Conservation (phyloP, 2,329 filamentous ascomycete genomes). For the Ophiostoma sp. region DNA sequence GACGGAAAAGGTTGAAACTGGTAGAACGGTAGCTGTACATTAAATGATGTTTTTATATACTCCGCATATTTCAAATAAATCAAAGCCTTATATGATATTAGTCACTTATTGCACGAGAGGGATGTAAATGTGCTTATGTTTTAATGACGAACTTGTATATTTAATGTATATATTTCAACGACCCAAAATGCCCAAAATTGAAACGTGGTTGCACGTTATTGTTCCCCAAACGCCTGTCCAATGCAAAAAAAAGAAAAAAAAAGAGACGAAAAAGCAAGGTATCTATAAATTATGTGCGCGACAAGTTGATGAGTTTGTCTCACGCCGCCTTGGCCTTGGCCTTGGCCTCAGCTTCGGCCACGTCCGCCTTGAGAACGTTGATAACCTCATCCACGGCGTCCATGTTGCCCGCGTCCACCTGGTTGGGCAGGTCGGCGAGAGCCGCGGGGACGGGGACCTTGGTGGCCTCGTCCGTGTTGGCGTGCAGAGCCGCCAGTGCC, state of each 20-base stretch:
- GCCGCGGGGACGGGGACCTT: conserved; percentile 13
- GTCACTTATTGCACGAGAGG: not conserved
- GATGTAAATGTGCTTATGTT: not conserved
- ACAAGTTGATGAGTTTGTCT: too few species aligned
- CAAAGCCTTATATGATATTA: not conserved
- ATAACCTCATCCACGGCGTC: conserved; percentile 77
- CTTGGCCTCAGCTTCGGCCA: conserved; percentile 42
- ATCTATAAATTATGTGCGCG: not conserved
- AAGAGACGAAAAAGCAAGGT: not conserved
- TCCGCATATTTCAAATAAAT: conserved; percentile 11
- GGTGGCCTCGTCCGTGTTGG: conserved; percentile 9
- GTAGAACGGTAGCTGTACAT: not conserved
- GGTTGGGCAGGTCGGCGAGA: conserved; percentile 56
- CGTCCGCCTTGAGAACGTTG: conserved; percentile 57
- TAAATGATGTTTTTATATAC: conserved; percentile 14
- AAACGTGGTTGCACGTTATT: not conserved
- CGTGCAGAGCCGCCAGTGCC: conserved; percentile 45
- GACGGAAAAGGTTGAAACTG: not conserved
- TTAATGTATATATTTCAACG: not conserved
- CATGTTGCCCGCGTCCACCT: conserved; percentile 85
- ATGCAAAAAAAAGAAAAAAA: conserved; percentile 23
- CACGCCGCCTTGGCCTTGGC: not conserved
- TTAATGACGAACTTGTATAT: not conserved
- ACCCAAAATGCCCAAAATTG: not conserved
- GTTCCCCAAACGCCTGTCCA: conserved; percentile 21